phyloP scores from a whole-genome alignment of 2,329 filamentous ascomycete genomes.

The Xylaria arbuscula region DNA sequence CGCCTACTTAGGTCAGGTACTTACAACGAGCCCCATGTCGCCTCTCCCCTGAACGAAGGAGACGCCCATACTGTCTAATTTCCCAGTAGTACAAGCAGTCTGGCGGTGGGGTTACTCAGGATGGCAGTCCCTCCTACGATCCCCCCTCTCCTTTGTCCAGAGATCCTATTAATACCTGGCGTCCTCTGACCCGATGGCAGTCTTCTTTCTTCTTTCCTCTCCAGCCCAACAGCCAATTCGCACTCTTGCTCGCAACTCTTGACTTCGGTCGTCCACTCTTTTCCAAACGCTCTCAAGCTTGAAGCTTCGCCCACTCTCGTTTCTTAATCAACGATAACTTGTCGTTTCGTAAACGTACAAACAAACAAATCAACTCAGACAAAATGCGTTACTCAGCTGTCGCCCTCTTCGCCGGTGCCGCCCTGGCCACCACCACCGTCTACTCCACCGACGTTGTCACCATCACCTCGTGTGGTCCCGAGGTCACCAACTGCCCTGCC shows the following conservation, averaged over 20 bases:
- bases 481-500: conserved; percentile 71
- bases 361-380: conserved; percentile 51
- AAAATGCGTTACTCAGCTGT: conserved; percentile 72
- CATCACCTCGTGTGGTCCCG: conserved; percentile 70
- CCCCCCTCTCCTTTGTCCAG: conserved; percentile 42
- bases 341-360: conserved; percentile 48
- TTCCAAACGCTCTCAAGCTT: conserved; percentile 50
- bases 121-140: conserved; percentile 7
- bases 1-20: conserved; percentile 18
- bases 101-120: conserved; percentile 16
- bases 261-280: conserved; percentile 71
- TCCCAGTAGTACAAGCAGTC: conserved; percentile 42
- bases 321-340: conserved; percentile 44
- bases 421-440: conserved; percentile 59
- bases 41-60: conserved; percentile 35
- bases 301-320: conserved; percentile 48
- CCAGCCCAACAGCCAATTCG: conserved; percentile 60
- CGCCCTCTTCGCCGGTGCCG: conserved; percentile 62
- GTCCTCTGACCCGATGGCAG: conserved; percentile 48
- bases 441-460: conserved; percentile 69
- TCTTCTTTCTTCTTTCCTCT: conserved; percentile 44
- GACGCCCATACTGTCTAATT: conserved; percentile 47
- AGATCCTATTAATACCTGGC: conserved; percentile 60
- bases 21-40: conserved; percentile 2
- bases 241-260: conserved; percentile 55